Evolutionary conservation across 345 rosid genomes (phyloP).

Genomic region (Eucalyptus regnans): DNA sequence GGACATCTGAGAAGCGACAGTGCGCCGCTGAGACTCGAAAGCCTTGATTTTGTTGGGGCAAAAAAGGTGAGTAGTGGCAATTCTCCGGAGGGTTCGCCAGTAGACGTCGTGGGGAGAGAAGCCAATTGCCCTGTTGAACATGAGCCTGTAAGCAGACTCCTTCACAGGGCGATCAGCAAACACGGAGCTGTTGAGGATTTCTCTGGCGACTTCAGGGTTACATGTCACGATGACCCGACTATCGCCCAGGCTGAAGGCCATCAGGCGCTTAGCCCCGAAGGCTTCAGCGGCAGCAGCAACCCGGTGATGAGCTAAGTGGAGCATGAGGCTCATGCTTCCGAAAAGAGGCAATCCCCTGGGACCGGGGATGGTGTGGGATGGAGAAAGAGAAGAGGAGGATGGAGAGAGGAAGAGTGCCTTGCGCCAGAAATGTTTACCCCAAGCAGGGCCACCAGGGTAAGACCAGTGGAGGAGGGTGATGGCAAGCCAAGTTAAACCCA

Average conservation of each 20-base stretch:
- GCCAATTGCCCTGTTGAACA: constrained; percentile 46
- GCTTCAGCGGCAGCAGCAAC: constrained; percentile 15
- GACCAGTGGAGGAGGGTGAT: constrained; percentile 17
- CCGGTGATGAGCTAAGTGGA: constrained; percentile 34
- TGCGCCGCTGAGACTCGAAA: constrained; percentile 12
- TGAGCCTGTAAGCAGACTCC: constrained; percentile 34
- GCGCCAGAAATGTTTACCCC: constrained; percentile 17
- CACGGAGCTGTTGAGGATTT: constrained; percentile 29
- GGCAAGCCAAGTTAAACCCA: constrained; percentile 13
- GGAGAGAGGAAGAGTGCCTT: not conserved
- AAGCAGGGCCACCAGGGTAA: constrained; percentile 40
- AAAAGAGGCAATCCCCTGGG: constrained; percentile 33
- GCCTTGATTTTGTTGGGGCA: constrained; percentile 29
- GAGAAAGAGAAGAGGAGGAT: not conserved
- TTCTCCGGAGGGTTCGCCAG: constrained; percentile 44
- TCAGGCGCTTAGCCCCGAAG: constrained; percentile 19
- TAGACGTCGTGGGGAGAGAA: constrained; percentile 42
- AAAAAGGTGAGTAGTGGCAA: constrained; percentile 38
- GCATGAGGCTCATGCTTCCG: constrained; percentile 42
- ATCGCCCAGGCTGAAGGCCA: constrained; percentile 46
- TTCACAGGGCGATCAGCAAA: constrained; percentile 46
- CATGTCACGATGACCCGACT: constrained; percentile 20
- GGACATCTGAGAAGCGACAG: constrained; percentile 31
- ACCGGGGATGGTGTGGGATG: constrained; percentile 13
- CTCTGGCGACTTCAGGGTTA: constrained; percentile 41